A percentile compares a stretch with the other conserved stretches of the same genome.
Evolutionary conservation across 805 yeast genomes (phyloP).

Genomic region (Monosporozyma servazzii): DNA sequence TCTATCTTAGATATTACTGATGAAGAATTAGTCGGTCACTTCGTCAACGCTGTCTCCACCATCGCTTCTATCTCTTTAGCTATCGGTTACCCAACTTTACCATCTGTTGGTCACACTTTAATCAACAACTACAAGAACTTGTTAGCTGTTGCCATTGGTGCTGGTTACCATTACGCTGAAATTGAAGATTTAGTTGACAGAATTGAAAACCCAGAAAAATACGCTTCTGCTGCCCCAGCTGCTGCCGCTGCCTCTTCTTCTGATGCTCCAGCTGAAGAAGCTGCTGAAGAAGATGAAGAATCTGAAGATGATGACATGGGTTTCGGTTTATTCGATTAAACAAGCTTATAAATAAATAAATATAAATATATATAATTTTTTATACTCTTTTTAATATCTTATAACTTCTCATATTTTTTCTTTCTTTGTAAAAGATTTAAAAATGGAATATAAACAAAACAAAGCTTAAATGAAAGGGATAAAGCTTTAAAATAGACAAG

Average conservation of each 20-base stretch:
- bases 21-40: constrained; percentile 88
- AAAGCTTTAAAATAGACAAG: not conserved
- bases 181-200: constrained; percentile 99
- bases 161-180: constrained; percentile 98
- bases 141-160: constrained; percentile 94
- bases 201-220: constrained; percentile 99
- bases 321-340: constrained; percentile 96
- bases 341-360: constrained; percentile 43
- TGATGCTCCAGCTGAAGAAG: constrained; percentile 60
- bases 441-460: too few relatives aligned
- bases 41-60: constrained; percentile 83
- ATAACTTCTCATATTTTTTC: too few relatives aligned
- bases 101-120: constrained; percentile 97
- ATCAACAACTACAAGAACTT: constrained; percentile 99
- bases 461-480: not conserved
- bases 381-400: not conserved
- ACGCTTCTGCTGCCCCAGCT: constrained; percentile 98
- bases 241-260: constrained; percentile 64
- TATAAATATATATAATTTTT: not conserved
- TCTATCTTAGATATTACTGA: constrained; percentile 97
- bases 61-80: constrained; percentile 96
- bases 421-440: too few relatives aligned
- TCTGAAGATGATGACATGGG: constrained; percentile 77
- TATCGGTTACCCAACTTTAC: constrained; percentile 97
- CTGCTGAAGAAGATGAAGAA: constrained; percentile 66